Base-by-base conservation (phyloP, 495 filamentous ascomycete species). In the Evansstolkia leycettana region DNA sequence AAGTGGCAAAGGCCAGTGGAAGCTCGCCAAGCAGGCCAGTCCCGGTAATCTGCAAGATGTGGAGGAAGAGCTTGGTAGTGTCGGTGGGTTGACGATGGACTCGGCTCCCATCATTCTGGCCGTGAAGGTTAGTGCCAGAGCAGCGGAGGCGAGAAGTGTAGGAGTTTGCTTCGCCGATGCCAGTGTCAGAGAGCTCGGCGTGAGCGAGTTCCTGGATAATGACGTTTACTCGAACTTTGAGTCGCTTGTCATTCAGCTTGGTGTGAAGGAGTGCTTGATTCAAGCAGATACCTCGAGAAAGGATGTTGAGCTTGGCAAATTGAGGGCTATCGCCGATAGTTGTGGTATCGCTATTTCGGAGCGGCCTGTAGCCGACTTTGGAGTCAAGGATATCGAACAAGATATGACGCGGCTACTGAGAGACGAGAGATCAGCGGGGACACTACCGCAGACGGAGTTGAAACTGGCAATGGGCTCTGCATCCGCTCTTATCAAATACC, bases 81-180 rank as follows among this genome's bases (percentile, higher is more conserved):
- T 60, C n/a, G 59, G 59, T 10, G 62, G 46, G 10, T 28, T 52
- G 35, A 77, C 87, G 36, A 73, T 88, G 45, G 89, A 94, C 28
- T 77, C 82, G 2, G 84, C 90, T 2, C 90, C 90, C 15, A 88
- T 95, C 37, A 94, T 98, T 26, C 58, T 98, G 5, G 83, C 90
- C 2, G 85, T 98, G 48, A 96, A 94, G 60, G 80, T 96, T 24
- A 80, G 82, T 0, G 78, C 84, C 2, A 88, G 82, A 50, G 88
- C 86, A 2, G 72, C 76, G 0, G 87, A 94, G 55, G 84, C 81
- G 2, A 67, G 92, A 31, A 82, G 72, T 38, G 84, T 98, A 2
- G 90, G 90, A 9, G 88, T 96, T 16, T 95, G 90, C 59, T 99
- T 99, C 61, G 90, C 92, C 6, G 90, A 99, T 72, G 90, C 90